Evolutionary conservation across 2,329 filamentous ascomycete genomes (phyloP).

Genomic region (Trichoderma breve): DNA sequence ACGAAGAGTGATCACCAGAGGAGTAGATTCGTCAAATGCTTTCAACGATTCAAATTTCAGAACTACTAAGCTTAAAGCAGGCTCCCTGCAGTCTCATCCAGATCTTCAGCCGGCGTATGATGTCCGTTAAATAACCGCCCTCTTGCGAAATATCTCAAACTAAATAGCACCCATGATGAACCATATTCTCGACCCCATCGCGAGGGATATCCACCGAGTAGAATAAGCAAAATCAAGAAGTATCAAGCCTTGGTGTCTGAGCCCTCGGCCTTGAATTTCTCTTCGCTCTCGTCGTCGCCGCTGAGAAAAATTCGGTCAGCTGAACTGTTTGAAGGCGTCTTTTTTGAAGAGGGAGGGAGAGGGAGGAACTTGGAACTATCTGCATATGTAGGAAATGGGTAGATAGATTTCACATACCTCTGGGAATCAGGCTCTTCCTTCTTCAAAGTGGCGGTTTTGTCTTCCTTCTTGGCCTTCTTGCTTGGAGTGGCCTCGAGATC

Average conservation of each 20-base stretch:
- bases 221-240: background rate
- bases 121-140: background rate
- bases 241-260: background rate
- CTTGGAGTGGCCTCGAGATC: slow-evolving; percentile 24
- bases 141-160: background rate
- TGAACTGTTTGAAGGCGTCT: background rate
- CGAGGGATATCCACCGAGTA: background rate
- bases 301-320: background rate
- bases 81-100: background rate
- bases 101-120: background rate
- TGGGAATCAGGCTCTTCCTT: slow-evolving; percentile 1
- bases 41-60: background rate
- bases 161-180: background rate
- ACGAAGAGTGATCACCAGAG: background rate
- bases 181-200: background rate
- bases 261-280: background rate
- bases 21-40: background rate
- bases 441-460: slow-evolving; percentile 24
- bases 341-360: background rate
- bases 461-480: slow-evolving; percentile 35
- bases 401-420: background rate
- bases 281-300: background rate
- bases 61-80: background rate
- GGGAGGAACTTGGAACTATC: too few species aligned
- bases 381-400: too few species aligned